Evolutionary conservation across 1,139 yeast species (phyloP), one percentile per base, ranked within the genome.

Genomic region (Zygoascus sp.): DNA sequence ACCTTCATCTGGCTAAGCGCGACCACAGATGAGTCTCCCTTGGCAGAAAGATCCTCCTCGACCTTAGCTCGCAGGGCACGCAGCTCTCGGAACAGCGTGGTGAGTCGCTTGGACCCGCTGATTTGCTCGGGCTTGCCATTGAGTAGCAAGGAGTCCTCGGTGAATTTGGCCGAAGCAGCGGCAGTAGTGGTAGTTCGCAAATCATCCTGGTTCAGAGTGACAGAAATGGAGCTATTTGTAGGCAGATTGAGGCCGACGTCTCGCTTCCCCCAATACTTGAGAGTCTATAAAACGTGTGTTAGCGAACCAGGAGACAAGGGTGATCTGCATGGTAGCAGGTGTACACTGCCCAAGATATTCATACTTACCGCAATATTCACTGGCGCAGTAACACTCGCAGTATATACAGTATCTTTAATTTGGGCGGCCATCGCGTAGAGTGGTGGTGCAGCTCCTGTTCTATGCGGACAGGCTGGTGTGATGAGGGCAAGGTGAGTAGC

Each of bases 201-300:
- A 64, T 92, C 97, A 53, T 83, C 79, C 68, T 90, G 97, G 5
- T 94, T 79, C 51, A 92, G 73, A 8, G 99, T 92, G 42, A 94
- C 96, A 16, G 97, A 88, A 57, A 92, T 88, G 23, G 97, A 89
- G 9, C 95, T 84, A 70, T 92, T 92, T 49, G 98, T 92, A 42
- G 99, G 99, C 49, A 92, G 74, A 63, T 92, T 92, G 61, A 92
- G 77, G 44, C 74, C 72, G 52, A 81, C 82, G 66, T 92, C 97
- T 62, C 98, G 79, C 69, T 92, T 92, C 44, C 99, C 98, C 99
- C 99, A 92, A 71, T 92, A 94, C 69, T 92, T 92, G 57, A 92
- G 76, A 41, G 97, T 90, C 85, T 80, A 51, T n/a, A n/a, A n/a
- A n/a, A n/a, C n/a, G n/a, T n/a, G n/a, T n/a, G n/a, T n/a, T n/a